Conservation (phyloP, 73 alveolate species). For the Paramecium sonneborni region DNA sequence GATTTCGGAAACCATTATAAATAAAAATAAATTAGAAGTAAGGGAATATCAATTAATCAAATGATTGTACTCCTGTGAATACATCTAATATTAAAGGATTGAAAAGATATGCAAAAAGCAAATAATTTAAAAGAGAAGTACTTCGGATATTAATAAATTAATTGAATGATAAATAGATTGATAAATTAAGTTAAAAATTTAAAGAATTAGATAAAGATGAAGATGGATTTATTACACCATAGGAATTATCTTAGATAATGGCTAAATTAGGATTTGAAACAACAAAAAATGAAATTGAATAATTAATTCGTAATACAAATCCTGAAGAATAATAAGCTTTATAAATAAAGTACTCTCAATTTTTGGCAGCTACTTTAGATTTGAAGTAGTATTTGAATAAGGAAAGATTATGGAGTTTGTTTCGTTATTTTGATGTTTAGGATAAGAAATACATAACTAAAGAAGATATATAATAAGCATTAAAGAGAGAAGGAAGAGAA, state of each 20-base stretch:
- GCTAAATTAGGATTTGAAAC: constrained; percentile 12
- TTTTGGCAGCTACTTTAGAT: not conserved
- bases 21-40: not conserved
- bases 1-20: not conserved
- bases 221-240: not conserved
- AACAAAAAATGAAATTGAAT: constrained; percentile 25
- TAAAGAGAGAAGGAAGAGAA: constrained; percentile 31
- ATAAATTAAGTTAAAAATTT: not conserved
- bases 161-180: constrained; percentile 1
- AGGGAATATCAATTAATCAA: not conserved
- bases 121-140: not conserved
- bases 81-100: not conserved
- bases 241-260: not conserved
- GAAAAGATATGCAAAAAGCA: constrained; percentile 15
- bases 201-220: constrained; percentile 23
- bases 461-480: not conserved
- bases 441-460: not conserved
- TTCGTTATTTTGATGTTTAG: not conserved
- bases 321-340: not conserved
- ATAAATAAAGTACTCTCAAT: not conserved
- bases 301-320: not conserved
- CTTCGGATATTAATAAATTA: not conserved
- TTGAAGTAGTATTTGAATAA: not conserved
- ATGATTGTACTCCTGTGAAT: constrained; percentile 24
- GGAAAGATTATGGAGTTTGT: constrained; percentile 25